Base-by-base conservation (phyloP, 1,284 basidiomycete genomes). In the Ustilago vetiveriae region DNA sequence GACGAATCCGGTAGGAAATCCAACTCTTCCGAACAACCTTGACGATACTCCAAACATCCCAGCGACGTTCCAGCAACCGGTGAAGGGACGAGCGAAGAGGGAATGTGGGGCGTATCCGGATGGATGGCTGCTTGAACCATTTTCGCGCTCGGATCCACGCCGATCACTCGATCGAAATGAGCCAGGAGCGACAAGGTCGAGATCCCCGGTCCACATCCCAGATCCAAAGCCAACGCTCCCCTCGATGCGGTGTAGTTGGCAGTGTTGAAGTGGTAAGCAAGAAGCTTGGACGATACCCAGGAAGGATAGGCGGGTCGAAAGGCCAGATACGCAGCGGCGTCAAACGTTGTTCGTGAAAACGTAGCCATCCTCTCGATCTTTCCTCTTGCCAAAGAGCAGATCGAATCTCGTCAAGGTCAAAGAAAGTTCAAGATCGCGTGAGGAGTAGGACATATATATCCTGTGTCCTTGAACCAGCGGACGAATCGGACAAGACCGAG, bases 191-290 rank as follows among this genome's bases (percentile, higher is more conserved):
- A 85, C 8, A 85, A 77, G 0, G 90, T 91, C 39, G 89, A 50
- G 73, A 24, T 62, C 88, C 90, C 91, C 7, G 91, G 91, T 27
- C 92, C 92, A 82, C 91, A 93, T 2, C 92, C 92, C 1, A 93
- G 80, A 75, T 93, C 91, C 0, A 92, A 84, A 0, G 81, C 82
- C 5, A 74, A 35, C 7, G 4, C 10, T 6, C 11, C 10, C 16
- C 7, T 6, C 33, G n/a, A n/a, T n/a, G n/a, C n/a, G n/a, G 6
- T 35, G 33, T n/a, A 6, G 13, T n/a, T 35, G 2, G 33, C 16
- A 16, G 13, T n/a, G 7, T 46, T 42, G 29, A 68, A 65, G 29
- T 72, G 72, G 26, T 68, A 69, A 9, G 49, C 19, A 14, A 72
- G 29, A 14, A 74, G 46, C 35, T 66, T 56, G 13, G 65, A 62